Evolutionary conservation across 148 eudicot species (phyloP).

Genomic region (Amaranthus hypochondriacus): DNA sequence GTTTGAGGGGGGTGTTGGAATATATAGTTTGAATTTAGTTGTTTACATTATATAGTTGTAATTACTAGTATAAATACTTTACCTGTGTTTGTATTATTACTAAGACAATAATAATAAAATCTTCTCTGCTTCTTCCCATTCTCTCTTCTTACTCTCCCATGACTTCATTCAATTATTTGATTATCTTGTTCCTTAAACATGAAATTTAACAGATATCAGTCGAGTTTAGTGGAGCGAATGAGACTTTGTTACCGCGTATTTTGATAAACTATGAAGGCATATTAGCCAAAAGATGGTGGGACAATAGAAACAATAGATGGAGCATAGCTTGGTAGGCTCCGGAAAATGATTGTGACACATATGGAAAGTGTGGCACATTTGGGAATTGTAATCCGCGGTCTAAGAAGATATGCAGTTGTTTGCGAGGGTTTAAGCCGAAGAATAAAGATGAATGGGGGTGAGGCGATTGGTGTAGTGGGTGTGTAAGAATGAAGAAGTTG

Average conservation of each 20-base stretch:
- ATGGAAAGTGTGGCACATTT: slow-evolving; percentile 30
- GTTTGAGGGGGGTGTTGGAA: too few relatives aligned
- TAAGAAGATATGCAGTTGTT: slow-evolving; percentile 25
- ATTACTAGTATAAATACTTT: too few relatives aligned
- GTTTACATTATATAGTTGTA: too few relatives aligned
- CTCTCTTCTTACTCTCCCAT: too few relatives aligned
- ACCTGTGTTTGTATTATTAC: too few relatives aligned
- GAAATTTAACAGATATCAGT: too few relatives aligned
- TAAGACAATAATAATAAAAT: too few relatives aligned
- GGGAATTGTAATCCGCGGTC: slow-evolving; percentile 21
- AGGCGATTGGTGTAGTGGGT: slow-evolving; percentile 30
- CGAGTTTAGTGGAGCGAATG: slow-evolving; percentile 21
- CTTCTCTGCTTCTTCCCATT: too few relatives aligned
- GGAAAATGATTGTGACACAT: slow-evolving; percentile 23
- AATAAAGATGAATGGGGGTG: slow-evolving; percentile 23
- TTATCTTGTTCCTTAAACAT: too few relatives aligned
- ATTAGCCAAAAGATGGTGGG: background rate
- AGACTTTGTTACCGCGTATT: slow-evolving; percentile 5
- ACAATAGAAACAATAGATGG: slow-evolving; percentile 21
- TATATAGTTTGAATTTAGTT: too few relatives aligned
- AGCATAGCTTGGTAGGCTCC: slow-evolving; percentile 14
- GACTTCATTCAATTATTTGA: too few relatives aligned
- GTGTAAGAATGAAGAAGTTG: slow-evolving; percentile 24
- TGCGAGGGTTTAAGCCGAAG: slow-evolving; percentile 35
- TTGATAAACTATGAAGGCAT: too few relatives aligned